Evolutionary conservation across 805 yeast genomes (phyloP), one percentile per base, ranked within the genome.

Genomic region (Vanderwaltozyma verrucispora): DNA sequence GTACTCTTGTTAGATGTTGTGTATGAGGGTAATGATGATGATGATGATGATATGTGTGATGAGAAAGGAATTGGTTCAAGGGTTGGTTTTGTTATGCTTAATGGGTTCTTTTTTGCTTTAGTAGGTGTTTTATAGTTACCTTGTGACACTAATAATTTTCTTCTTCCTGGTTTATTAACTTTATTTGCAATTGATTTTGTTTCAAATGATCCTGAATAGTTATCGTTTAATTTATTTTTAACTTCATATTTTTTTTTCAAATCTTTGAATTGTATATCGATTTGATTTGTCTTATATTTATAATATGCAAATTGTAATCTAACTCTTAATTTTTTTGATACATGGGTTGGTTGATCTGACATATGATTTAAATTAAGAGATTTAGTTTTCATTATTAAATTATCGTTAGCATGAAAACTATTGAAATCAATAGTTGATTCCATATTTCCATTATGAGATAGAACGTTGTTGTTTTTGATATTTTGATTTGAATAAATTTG

Each of bases 241-340:
- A 12, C 25, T 20, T 33, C 19, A 14, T 29, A 17, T 7, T 9
- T 18, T 17, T 13, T 28, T 28, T 47, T 45, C 14, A 48, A 28
- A 16, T 48, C 49, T 23, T 41, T 37, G 28, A 47, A 49, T 24
- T 48, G 49, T n/a, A 48, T 24, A 25, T 50, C 48, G 15, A 46
- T 56, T 49, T 72, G 77, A 44, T 71, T 65, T 1, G 77, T 72
- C 38, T 63, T 62, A 30, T 67, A 65, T 47, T 72, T 74, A 51
- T 65, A 73, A 46, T 69, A 69, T 2, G 79, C 79, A 34, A 72
- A 48, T 45, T 69, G 69, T 18, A 74, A 54, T 44, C 75, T 64
- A 40, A 67, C 55, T 45, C 68, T 67, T 41, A 74, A 59, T 45
- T 60, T 62, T 34, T 68, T 43, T 5, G 56, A 45, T 1, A 41